Base-by-base conservation (phyloP, 2,329 filamentous ascomycete species). In the Arthrobotrys pseudoclavata region DNA sequence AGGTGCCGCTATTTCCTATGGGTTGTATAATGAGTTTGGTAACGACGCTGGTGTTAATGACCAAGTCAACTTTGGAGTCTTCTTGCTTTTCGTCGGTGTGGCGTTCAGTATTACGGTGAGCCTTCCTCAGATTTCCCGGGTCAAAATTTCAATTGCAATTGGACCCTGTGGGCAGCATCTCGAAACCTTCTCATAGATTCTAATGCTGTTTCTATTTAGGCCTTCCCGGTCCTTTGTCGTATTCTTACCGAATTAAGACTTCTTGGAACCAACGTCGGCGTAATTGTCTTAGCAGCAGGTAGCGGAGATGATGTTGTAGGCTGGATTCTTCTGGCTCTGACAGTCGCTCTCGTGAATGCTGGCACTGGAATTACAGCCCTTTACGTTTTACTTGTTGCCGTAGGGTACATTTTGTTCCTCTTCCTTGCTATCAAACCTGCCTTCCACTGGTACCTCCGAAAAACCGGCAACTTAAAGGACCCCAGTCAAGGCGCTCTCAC, bases 241-340 rank as follows among this genome's bases (percentile, higher is more conserved):
- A 98, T 98, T 80, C 66, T 98, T 80, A 96, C 93, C 0, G 94
- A 97, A 84, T 86, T 97, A 66, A 96, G 97, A 81, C 86, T 98
- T 61, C 89, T 98, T 2, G 86, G 88, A 67, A 96, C 93, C 1
- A 88, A 91, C 0, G 94, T 97, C 3, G 94, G 94, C 81, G 89
- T 97, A 34, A 96, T 96, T 40, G 92, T 94, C 1, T 87, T 97
- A 6, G 93, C 94, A 2, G 94, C 94, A 6, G 95, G 95, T 62
- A 94, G 97, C 12, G 94, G 93, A 0, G 97, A 98, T 83, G 95
- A 98, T 82, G 93, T 96, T 13, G 89, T 91, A 1, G 92, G 93
- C 70, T 97, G 95, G 95, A 91, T 97, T 79, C 86, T 98, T 15
- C 89, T 98, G 22, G 95, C 95, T 0, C 90, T 98, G 24, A 97